Percentiles rank a stretch among this genome's conserved stretches.
These are phyloP conservation scores for Xylariaceae sp. DNA, from an alignment of 2,329 filamentous ascomycete genomes.

Conservation along the genomic window DNA sequence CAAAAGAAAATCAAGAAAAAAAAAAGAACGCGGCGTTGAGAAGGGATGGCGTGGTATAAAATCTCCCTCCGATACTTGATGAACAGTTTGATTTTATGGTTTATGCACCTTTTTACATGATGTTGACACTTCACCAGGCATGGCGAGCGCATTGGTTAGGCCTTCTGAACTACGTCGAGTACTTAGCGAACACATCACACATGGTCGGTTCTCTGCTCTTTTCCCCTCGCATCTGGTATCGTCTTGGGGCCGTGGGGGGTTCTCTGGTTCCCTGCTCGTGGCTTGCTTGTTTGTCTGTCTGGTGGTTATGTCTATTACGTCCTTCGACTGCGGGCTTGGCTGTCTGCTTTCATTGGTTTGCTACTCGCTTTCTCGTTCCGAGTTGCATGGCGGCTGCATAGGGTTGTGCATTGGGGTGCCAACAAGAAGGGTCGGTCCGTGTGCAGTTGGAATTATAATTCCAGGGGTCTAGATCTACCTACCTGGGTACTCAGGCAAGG, in stretches of 20 bases:
- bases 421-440: not conserved
- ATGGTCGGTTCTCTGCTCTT: constrained; percentile 16
- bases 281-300: constrained; percentile 3
- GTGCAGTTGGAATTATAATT: constrained; percentile 8
- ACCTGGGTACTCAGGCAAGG: not conserved
- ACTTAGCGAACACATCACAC: constrained; percentile 2
- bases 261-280: constrained; percentile 2
- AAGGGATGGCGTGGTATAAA: not conserved
- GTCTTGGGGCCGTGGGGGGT: not conserved
- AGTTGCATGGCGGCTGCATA: constrained; percentile 21
- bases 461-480: not conserved
- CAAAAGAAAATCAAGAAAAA: not conserved
- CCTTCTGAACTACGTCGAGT: constrained; percentile 17
- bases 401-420: constrained; percentile 1
- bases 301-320: constrained; percentile 12
- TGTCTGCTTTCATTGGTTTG: constrained; percentile 15
- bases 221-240: constrained; percentile 1
- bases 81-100: constrained; percentile 1
- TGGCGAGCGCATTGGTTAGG: constrained; percentile 14
- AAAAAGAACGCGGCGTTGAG: not conserved
- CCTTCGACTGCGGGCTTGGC: constrained; percentile 12
- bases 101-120: constrained; percentile 1
- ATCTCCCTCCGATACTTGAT: not conserved
- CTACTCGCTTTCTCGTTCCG: constrained; percentile 9
- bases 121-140: constrained; percentile 11